Base-by-base conservation (phyloP, 23 red algal species). In the Chondrus crispus region DNA sequence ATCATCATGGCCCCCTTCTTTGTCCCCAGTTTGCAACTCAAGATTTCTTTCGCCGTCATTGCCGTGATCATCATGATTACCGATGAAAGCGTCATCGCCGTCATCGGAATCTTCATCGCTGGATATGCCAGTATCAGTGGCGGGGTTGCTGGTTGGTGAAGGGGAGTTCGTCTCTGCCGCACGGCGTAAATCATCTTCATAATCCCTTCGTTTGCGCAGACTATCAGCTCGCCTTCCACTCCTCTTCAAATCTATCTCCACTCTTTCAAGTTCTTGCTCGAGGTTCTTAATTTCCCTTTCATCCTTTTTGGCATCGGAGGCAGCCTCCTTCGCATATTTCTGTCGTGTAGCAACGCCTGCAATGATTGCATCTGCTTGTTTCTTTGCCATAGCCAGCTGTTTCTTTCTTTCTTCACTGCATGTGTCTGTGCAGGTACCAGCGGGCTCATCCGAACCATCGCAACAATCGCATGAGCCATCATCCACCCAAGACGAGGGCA, bases 381-480 rank as follows among this genome's bases (percentile, higher is more conserved):
- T 50, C 45, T 85, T 87, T 20, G 87, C 73, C 46, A 64, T 63
- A 48, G 62, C 57, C 35, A 45, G 32, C 41, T 48, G 48, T 38
- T 44, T 85, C 51, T 9, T 49, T 11, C 88, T 72, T 2, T 43
- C 68, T 12, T 54, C 71, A 8, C 24, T 24, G 57, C 96, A 98
- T 10, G 64, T 82, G 42, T 96, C 91, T 8, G 75, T 35, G 78
- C 96, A 98, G 9, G 53, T 44, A 6, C 87, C 84, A 4, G 68
- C 18, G 36, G 58, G 80, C 57, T 98, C 96, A 72, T 98, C 96
- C 29, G 93, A 95, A 30, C 96, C 96, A 83, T 98, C 96, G 52
- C 96, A 98, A 57, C 96, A 98, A 43, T 98, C 96, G 51, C 96
- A 98, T 14, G 82, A 46, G 4, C 93, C 93, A 69, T 98, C 96